Evolutionary conservation across 2,329 filamentous ascomycete species (phyloP), one percentile per base, ranked within the genome.

Genomic region (Calonectria pseudoturangicola): DNA sequence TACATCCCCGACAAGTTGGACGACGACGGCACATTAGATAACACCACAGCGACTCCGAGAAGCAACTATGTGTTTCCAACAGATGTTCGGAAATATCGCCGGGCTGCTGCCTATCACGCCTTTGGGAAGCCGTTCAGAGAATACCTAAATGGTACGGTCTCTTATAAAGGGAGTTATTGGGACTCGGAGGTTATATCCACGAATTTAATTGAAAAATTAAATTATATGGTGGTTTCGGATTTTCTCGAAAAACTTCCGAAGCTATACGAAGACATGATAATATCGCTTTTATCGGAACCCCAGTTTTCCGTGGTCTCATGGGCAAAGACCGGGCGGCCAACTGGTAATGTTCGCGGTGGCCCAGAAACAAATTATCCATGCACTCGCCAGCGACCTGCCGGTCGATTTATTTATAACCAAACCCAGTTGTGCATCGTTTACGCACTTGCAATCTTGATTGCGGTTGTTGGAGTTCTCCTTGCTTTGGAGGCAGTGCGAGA

Each of bases 71-170:
- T 74, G 0, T 12, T 21, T 0, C 62, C 58, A 0, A 21, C 0
- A 0, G 25, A 74, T 7, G 0, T 36, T 0, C 10, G n/a, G 0
- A 9, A 3, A 0, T 75, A 66, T 6, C 13, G 63, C 1, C 16
- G 39, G 2, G n/a, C 8, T 0, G 65, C 50, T 0, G 68, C 75
- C 0, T 76, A 76, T 3, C 70, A 76, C 30, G 54, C 73, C 0
- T 8, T 74, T 0, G 72, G 75, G 0, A 43, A 2, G 0, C 0
- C 0, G 0, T 21, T 75, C 2, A 63, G 75, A 1, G 0, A 0
- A 0, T 8, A 1, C 0, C 30, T 73, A 0, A 30, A 66, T 3
- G 68, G 65, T 0, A 58, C 36, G 7, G 63, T 36, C 0, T 0
- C 0, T 0, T 18, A 67, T 25, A 63, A 66, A 0, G 0, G 28